Base-by-base conservation (phyloP, 306 rosid species). In the apple (Malus domestica) region DNA sequence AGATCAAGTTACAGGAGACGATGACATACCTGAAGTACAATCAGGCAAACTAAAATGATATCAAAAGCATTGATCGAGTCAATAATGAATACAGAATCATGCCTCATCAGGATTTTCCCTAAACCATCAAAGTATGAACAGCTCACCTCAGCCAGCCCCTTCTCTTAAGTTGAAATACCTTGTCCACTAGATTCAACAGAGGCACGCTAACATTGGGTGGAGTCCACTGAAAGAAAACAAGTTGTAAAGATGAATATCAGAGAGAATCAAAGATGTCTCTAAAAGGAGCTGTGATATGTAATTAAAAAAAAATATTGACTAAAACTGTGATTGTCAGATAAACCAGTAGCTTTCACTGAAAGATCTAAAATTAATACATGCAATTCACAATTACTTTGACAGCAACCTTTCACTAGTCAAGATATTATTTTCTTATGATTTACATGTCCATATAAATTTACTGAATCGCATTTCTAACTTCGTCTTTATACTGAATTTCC, bases 111-210 rank as follows among this genome's bases (percentile, higher is more conserved):
- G 65, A 35, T 64, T 40, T 22, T 23, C 25, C 67, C 54, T 27
- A 40, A 40, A 40, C 11, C 44, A 8, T 40, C 11, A 80, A 49
- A 68, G 42, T 51, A 83, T 63, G 87, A 77, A 74, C 67, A 57
- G 54, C 75, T 73, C 77, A 96, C 99, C 99, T 96, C 83, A 96
- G 83, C 99, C 99, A 96, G 80, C 99, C 99, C 89, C 98, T 92
- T 86, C 93, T 89, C 82, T 96, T 92, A 4, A 96, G 98, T 88
- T 96, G 98, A 87, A 96, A 96, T 77, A 96, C 82, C 77, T 93
- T 96, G 88, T 96, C 99, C 77, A 96, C 99, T 83, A 96, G 87
- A 84, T 92, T 89, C 90, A 96, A 83, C 70, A 96, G 68, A 73
- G 99, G 99, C 68, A 96, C 98, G 52, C 92, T 92, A 42, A 96